Conservation (phyloP, 2,329 filamentous ascomycete genomes). For the Gnomoniopsis sp. region DNA sequence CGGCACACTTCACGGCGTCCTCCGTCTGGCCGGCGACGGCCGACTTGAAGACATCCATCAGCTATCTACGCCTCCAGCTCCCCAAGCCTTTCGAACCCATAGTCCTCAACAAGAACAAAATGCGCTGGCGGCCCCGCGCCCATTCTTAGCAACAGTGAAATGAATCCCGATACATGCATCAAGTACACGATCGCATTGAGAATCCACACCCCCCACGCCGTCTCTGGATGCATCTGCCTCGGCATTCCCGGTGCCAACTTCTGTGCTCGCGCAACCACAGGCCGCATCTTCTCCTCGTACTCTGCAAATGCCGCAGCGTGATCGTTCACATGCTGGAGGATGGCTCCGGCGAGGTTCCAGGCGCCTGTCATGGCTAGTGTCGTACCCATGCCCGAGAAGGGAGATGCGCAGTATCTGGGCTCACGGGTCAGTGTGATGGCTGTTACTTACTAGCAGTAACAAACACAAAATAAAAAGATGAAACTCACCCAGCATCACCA, state of each 20-base stretch:
- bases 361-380: slow-evolving; percentile 42
- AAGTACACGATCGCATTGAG: slow-evolving; percentile 18
- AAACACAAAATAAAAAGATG: too few species aligned
- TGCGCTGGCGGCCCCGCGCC: slow-evolving; percentile 10
- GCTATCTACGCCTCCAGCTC: neutral
- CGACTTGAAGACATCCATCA: neutral
- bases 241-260: slow-evolving; percentile 28
- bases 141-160: neutral
- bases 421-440: neutral
- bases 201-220: slow-evolving; percentile 25
- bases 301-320: slow-evolving; percentile 28
- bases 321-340: slow-evolving; percentile 25
- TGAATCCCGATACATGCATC: neutral
- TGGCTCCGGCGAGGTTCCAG: slow-evolving; percentile 48
- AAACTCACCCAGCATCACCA: slow-evolving; percentile 44
- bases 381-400: slow-evolving; percentile 47
- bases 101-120: slow-evolving; percentile 4
- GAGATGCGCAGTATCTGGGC: slow-evolving; percentile 37
- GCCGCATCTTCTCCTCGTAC: slow-evolving; percentile 40
- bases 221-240: slow-evolving; percentile 25
- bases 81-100: neutral
- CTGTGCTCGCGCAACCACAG: slow-evolving; percentile 35
- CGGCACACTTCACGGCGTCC: too few species aligned
- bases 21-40: neutral
- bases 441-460: too few species aligned